Base-by-base conservation (phyloP, 805 yeast species). In the Wickerhamomyces pijperi region DNA sequence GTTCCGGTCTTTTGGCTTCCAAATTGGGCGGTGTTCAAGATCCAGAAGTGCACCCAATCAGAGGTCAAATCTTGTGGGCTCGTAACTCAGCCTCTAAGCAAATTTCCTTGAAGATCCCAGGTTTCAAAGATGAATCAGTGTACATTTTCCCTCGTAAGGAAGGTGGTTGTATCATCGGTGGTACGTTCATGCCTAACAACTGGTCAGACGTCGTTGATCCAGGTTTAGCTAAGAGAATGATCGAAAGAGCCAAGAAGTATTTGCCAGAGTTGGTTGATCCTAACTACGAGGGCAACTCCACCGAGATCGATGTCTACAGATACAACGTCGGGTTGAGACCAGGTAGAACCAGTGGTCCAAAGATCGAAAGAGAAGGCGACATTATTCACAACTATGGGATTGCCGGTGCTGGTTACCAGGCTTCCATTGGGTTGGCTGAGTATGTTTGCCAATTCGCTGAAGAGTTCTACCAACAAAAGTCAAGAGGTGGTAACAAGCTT, bases 341-440 rank as follows among this genome's bases (percentile, higher is more conserved):
- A 1, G 81, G 68, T 2, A 63, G 87, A 48, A 50, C 60, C 16
- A 78, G 73, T 8, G 87, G 87, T 14, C 65, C 71, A 6, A 65
- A 81, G 44, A 55, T 78, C 5, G 75, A 70, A 44, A 48, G 61
- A 34, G 68, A 63, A 23, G 54, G 54, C 4, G 50, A 51, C 12
- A 55, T 78, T 18, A 66, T 78, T 19, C 86, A 79, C 54, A 73
- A 72, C 49, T 79, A 78, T 53, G 85, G 86, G 2, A 82, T 84
- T 23, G 84, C 76, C 8, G 86, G 86, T 23, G 74, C 83, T 19
- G 92, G 92, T 0, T 82, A 74, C 56, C 94, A 84, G 61, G 68
- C 80, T 3, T 78, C 84, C 3, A 72, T 69, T 43, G 88, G 86
- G 1, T 66, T 76, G 54, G 75, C 82, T 25, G 47, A 51, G n/a